Evolutionary conservation across 495 filamentous ascomycete genomes (phyloP).

Genomic region (Bacidia rubella): DNA sequence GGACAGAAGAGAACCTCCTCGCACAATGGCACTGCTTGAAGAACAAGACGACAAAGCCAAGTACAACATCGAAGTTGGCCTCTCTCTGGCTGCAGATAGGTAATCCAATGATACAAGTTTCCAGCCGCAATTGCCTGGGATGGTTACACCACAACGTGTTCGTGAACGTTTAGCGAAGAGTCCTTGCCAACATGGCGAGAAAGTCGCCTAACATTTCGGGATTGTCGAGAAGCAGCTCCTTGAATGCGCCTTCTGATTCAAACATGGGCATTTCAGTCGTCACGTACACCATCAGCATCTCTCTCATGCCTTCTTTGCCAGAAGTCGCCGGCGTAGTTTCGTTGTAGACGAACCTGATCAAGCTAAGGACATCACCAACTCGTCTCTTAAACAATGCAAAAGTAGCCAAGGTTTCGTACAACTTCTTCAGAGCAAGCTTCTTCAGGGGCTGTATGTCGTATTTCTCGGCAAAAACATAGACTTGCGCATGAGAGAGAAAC

Average conservation of each 20-base stretch:
- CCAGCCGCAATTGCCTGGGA: too few relatives aligned
- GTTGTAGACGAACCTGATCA: slow-evolving; percentile 24
- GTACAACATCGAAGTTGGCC: too few relatives aligned
- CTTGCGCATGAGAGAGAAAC: slow-evolving; percentile 24
- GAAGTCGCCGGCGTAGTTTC: slow-evolving; percentile 12
- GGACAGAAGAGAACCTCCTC: too few relatives aligned
- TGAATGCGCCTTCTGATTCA: slow-evolving; percentile 17
- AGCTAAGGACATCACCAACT: slow-evolving; percentile 20
- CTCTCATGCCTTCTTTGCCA: slow-evolving; percentile 14
- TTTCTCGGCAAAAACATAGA: slow-evolving; percentile 27
- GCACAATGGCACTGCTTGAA: too few relatives aligned
- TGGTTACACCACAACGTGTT: too few relatives aligned
- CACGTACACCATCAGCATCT: slow-evolving; percentile 21
- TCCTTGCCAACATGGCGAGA: slow-evolving; percentile 13
- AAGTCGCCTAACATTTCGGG: slow-evolving; percentile 15
- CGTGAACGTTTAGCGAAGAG: too few relatives aligned
- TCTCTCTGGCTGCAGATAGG: too few relatives aligned
- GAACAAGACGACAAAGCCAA: too few relatives aligned
- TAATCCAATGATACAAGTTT: too few relatives aligned
- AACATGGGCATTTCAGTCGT: slow-evolving; percentile 19
- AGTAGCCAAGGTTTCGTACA: slow-evolving; percentile 20
- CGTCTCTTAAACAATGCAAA: slow-evolving; percentile 21
- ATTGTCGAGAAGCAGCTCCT: slow-evolving; percentile 15
- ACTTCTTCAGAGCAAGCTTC: slow-evolving; percentile 22
- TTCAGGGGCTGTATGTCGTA: slow-evolving; percentile 23